Base-by-base conservation (phyloP, 2,329 filamentous ascomycete genomes). In the Aspergillus thermomutatus region DNA sequence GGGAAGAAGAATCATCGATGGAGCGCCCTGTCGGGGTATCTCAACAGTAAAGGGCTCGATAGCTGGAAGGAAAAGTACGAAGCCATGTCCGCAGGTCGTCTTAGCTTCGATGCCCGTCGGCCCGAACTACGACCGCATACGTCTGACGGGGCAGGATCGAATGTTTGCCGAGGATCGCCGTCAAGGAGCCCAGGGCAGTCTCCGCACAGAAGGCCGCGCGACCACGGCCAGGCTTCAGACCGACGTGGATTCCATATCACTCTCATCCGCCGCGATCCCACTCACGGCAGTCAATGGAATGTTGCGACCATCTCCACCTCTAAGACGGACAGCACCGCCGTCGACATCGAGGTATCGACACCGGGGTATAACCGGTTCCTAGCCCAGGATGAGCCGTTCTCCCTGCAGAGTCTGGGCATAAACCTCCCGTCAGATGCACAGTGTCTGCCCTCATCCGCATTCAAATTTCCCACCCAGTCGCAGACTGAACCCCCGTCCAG, bases 191-290 rank as follows among this genome's bases (percentile, higher is more conserved):
- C 68, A n/a, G 66, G 62, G 5, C 66, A 69, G 41, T 71, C 68
- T 9, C 68, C 70, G 2, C 59, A 50, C 47, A 61, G 65, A 21
- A 52, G 56, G 31, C 55, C 57, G 11, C 52, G 54, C 19, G 57
- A 58, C 21, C 21, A 14, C 34, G 56, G 14, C 45, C 19, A 48
- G 23, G 45, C 58, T 48, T 41, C 55, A 10, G 63, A 58, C 14
- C 56, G 60, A 31, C 57, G 64, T n/a, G 65, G 71, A 2, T 77
- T 77, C 52, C 69, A 70, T 54, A 71, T 80, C 48, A 87, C 85
- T 0, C 72, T 92, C 14, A 91, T 92, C 64, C 86, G 89, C n/a
- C 83, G 89, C 61, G 87, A 92, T 68, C 87, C 87, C 1, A 79
- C 82, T 23, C 84, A 86, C 8, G 85, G 85, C 7, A 80, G 80